Conservation (phyloP, 1,139 yeast genomes). For the Candida neerlandica region DNA sequence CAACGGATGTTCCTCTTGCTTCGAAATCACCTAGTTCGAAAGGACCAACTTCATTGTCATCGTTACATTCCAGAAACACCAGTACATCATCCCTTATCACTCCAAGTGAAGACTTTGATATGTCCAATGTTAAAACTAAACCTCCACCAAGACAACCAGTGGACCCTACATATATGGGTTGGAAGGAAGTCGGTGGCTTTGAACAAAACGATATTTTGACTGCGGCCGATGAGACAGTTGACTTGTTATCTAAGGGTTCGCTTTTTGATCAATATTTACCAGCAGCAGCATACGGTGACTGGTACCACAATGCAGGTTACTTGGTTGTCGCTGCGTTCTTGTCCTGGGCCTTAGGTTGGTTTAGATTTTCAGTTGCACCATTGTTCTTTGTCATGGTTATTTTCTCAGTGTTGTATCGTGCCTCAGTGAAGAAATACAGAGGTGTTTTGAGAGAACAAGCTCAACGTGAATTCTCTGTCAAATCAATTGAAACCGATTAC, state of each 20-base stretch:
- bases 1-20: not conserved
- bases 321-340: conserved; percentile 65
- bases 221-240: conserved; percentile 68
- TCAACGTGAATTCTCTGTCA: conserved; percentile 81
- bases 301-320: conserved; percentile 87
- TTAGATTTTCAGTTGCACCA: conserved; percentile 77
- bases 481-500: conserved; percentile 79
- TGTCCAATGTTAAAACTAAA: conserved; percentile 34
- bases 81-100: conserved; percentile 12
- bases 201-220: conserved; percentile 67
- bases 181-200: conserved; percentile 94
- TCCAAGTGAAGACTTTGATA: conserved; percentile 40
- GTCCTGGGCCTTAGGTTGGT: conserved; percentile 80
- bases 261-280: conserved; percentile 73
- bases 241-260: conserved; percentile 67
- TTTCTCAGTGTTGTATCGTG: conserved; percentile 71
- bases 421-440: conserved; percentile 81
- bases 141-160: conserved; percentile 56
- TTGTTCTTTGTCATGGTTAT: conserved; percentile 68
- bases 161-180: conserved; percentile 77
- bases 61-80: conserved; percentile 4
- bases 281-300: conserved; percentile 79
- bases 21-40: not conserved
- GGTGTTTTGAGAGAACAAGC: conserved; percentile 72
- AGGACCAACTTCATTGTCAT: conserved; percentile 1